phyloP scores from a whole-genome alignment of 148 eudicot genomes.

The Vaccinium corymbosum region DNA sequence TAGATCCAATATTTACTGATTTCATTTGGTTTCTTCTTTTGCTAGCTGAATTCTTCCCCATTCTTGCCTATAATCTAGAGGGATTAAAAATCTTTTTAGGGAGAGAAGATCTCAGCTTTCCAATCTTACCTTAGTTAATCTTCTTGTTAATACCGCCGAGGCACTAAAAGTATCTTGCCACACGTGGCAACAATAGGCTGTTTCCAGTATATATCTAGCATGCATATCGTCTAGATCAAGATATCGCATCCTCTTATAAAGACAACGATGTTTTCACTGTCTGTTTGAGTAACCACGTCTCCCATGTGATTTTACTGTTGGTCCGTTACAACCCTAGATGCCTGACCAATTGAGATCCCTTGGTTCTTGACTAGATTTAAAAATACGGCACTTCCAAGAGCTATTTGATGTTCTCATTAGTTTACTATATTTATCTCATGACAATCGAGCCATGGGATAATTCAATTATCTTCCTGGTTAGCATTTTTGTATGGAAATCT shows the following conservation, averaged over 20 bases:
- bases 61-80: neutral
- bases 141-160: neutral
- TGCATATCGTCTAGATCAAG: neutral
- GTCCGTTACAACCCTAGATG: neutral
- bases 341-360: neutral
- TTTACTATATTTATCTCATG: neutral
- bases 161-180: conserved; percentile 3
- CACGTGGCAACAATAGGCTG: neutral
- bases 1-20: conserved; percentile 2
- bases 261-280: neutral
- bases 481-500: neutral
- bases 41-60: conserved; percentile 2
- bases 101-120: neutral
- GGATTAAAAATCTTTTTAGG: neutral
- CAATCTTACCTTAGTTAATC: neutral
- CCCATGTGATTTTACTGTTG: neutral
- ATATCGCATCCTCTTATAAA: neutral
- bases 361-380: conserved; percentile 8
- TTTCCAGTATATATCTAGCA: neutral
- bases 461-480: conserved; percentile 7
- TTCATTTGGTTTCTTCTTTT: conserved; percentile 4
- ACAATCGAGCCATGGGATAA: neutral
- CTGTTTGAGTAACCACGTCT: neutral
- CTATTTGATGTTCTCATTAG: neutral
- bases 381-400: neutral